Conservation (phyloP, 164 flowering plant genomes). For the Chimonanthus salicifolius region DNA sequence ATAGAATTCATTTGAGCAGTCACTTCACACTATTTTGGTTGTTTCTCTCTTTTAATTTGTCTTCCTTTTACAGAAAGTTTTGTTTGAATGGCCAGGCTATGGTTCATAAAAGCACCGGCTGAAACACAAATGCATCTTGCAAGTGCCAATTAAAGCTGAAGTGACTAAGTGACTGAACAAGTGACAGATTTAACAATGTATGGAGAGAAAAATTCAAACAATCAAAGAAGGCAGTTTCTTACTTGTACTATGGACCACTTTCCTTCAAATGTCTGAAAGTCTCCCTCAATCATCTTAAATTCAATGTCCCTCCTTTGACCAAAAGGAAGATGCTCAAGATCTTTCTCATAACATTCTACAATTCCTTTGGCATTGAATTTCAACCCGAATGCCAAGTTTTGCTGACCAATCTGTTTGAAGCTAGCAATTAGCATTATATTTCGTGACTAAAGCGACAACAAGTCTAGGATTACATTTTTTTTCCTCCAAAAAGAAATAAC, state of each 20-base stretch:
- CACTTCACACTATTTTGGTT: not conserved
- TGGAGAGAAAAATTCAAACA: not conserved
- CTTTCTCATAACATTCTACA: conserved; percentile 70
- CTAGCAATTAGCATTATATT: not conserved
- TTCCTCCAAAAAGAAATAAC: not conserved
- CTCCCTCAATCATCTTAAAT: conserved; percentile 81
- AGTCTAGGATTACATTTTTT: not conserved
- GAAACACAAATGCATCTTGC: not conserved
- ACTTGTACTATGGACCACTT: conserved; percentile 78
- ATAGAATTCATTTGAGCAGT: not conserved
- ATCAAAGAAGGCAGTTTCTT: not conserved
- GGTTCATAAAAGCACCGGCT: not conserved
- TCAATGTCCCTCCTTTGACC: conserved; percentile 70
- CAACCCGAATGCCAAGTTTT: conserved; percentile 63
- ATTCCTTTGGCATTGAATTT: conserved; percentile 74
- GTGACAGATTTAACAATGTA: not conserved
- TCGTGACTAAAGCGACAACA: not conserved
- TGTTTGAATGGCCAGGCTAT: not conserved
- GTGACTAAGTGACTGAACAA: not conserved
- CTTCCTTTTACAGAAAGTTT: not conserved
- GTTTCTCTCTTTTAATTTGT: not conserved
- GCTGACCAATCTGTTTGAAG: conserved; percentile 58
- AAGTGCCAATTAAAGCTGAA: not conserved
- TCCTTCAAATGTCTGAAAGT: conserved; percentile 65
- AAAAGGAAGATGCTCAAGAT: conserved; percentile 41